Conservation (phyloP, 768 basidiomycete genomes). For the Leccinellum luteum region DNA sequence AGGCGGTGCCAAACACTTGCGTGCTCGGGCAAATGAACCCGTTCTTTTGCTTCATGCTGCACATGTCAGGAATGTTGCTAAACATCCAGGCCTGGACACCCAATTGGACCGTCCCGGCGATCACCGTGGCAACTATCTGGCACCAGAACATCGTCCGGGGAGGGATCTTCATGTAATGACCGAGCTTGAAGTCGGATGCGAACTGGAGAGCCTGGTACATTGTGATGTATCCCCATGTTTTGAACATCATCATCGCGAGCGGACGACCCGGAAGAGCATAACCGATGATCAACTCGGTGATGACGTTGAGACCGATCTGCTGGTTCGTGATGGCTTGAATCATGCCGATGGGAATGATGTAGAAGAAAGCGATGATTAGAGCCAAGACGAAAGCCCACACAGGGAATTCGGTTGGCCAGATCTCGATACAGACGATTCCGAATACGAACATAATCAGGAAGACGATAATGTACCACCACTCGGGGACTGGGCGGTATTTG, state of each 20-base stretch:
- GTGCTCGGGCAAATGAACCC: constrained; percentile 32
- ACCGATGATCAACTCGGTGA: constrained; percentile 73
- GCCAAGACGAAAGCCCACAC: constrained; percentile 45
- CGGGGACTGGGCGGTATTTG: constrained; percentile 55
- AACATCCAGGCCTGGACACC: constrained; percentile 64
- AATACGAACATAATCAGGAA: constrained; percentile 56
- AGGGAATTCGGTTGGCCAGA: constrained; percentile 55
- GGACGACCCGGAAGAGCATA: constrained; percentile 56
- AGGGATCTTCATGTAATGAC: constrained; percentile 71
- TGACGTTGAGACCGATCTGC: constrained; percentile 65
- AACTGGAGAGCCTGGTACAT: constrained; percentile 67
- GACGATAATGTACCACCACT: constrained; percentile 53
- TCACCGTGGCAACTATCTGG: constrained; percentile 59
- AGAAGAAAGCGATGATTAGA: constrained; percentile 49
- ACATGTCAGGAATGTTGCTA: constrained; percentile 36
- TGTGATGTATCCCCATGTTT: constrained; percentile 66
- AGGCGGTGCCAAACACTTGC: constrained; percentile 51
- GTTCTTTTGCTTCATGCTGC: constrained; percentile 22
- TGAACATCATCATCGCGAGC: constrained; percentile 78
- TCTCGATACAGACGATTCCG: constrained; percentile 55
- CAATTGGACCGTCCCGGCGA: constrained; percentile 67
- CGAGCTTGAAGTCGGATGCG: constrained; percentile 72
- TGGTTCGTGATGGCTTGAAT: constrained; percentile 82
- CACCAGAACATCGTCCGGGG: constrained; percentile 66
- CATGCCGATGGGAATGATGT: constrained; percentile 74